Evolutionary conservation across 1,284 basidiomycete species (phyloP), one percentile per base, ranked within the genome.

Genomic region (Cronartium quercuum): DNA sequence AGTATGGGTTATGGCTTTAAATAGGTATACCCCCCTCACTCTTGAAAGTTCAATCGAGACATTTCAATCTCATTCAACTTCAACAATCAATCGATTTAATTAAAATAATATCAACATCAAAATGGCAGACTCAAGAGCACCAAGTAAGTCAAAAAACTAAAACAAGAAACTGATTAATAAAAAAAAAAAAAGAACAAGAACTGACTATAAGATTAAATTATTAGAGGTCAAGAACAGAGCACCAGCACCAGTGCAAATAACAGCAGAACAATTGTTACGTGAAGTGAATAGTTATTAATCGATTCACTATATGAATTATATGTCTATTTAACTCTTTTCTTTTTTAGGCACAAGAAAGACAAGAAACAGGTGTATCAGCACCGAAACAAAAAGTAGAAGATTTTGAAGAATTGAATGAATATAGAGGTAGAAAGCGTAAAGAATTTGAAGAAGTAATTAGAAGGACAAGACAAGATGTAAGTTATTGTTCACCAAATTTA

Each of bases 381-480:
- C 94, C 94, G n/a, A 91, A 89, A 79, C 94, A 97, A 81, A 87
- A 92, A 62, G 90, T 98, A 64, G 93, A 97, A 83, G 96, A 98
- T 83, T 91, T 92, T 80, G 96, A 98, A 82, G 96, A 99, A 83
- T 89, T 98, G 51, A 86, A 91, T 82, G 96, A 99, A 83, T 98
- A 96, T 81, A 89, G 92, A 76, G 93, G 92, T 29, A 85, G 96
- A 76, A 98, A 97, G 82, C 86, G 95, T 66, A 94, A 91, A 80
- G 96, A 98, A 82, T 99, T 94, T 78, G 96, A 99, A 83, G 94
- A 96, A 78, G 87, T 92, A 2, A 94, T 99, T 76, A 85, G 95
- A 76, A 87, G 94, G 80, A 95, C 92, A 35, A 85, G 93, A 76
- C 89, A 89, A 34, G 94, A 90, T 84, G 91, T 94, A 87, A 88